Conservation (phyloP, 768 basidiomycete genomes). For the Mycena indigotica region DNA sequence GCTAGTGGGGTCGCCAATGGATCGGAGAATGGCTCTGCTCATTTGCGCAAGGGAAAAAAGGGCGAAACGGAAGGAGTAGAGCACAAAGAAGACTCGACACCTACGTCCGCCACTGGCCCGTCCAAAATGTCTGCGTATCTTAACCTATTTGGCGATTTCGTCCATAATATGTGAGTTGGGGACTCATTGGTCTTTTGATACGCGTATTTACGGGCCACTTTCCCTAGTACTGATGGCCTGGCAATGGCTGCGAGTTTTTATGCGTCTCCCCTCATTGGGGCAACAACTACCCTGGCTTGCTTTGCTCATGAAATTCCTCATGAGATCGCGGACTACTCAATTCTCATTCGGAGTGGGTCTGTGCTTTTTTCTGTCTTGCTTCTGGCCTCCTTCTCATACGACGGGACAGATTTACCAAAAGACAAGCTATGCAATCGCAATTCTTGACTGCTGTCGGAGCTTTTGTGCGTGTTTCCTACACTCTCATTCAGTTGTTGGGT, state of each 20-base stretch:
- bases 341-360: slow-evolving; percentile 76
- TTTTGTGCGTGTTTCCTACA: slow-evolving; percentile 63
- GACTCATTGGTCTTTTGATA: slow-evolving; percentile 14
- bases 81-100: slow-evolving; percentile 25
- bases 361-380: not conserved
- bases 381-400: not conserved
- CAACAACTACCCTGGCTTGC: slow-evolving; percentile 92
- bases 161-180: slow-evolving; percentile 80
- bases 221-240: slow-evolving; percentile 82
- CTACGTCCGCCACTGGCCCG: slow-evolving; percentile 47
- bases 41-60: slow-evolving; percentile 42
- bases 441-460: slow-evolving; percentile 91
- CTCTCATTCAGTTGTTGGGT: slow-evolving; percentile 4
- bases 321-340: slow-evolving; percentile 97
- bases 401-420: slow-evolving; percentile 65
- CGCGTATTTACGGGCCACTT: slow-evolving; percentile 22
- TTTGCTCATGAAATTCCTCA: slow-evolving; percentile 96
- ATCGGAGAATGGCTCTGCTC: slow-evolving; percentile 40
- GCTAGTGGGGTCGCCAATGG: slow-evolving; percentile 48
- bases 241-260: slow-evolving; percentile 97
- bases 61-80: slow-evolving; percentile 29
- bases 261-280: slow-evolving; percentile 90
- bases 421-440: slow-evolving; percentile 91
- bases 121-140: slow-evolving; percentile 90
- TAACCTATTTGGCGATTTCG: slow-evolving; percentile 91